Evolutionary conservation across 2,329 filamentous ascomycete species (phyloP).

Genomic region (Hymenoscyphus linearis): DNA sequence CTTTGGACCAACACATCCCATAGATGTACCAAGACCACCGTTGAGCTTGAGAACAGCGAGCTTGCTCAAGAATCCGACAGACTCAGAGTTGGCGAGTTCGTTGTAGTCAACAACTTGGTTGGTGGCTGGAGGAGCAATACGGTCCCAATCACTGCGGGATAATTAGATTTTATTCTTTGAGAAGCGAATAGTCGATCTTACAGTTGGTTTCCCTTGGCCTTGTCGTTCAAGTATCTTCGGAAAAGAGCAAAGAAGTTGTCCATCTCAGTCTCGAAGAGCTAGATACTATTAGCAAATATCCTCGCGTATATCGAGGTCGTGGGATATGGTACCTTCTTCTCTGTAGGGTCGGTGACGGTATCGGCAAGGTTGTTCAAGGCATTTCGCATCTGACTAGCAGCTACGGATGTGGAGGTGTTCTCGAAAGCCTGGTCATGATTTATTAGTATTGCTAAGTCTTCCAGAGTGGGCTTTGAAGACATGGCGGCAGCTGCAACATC

Average conservation of each 20-base stretch:
- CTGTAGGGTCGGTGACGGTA: conserved; percentile 73
- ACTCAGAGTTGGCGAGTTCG: conserved; percentile 81
- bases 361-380: conserved; percentile 88
- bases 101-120: conserved; percentile 95
- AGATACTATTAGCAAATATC: conserved; percentile 17
- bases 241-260: conserved; percentile 99
- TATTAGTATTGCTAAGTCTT: conserved; percentile 33
- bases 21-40: conserved; percentile 97
- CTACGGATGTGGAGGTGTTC: conserved; percentile 97
- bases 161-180: conserved; percentile 1
- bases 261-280: conserved; percentile 98
- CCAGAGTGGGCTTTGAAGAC: conserved; percentile 11
- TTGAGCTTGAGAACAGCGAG: conserved; percentile 98
- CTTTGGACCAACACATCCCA: conserved; percentile 99
- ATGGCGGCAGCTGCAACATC: neutral
- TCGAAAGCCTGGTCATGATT: conserved; percentile 76
- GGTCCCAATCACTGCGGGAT: conserved; percentile 76
- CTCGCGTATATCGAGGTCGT: neutral
- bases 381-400: conserved; percentile 98
- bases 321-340: conserved; percentile 65
- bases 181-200: conserved; percentile 36
- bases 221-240: conserved; percentile 96
- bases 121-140: conserved; percentile 87
- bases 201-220: conserved; percentile 93
- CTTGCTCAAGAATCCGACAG: conserved; percentile 93